These are phyloP conservation scores for Talaromyces sp. DNA, from an alignment of 2,329 filamentous ascomycete genomes.

Conservation along the genomic window DNA sequence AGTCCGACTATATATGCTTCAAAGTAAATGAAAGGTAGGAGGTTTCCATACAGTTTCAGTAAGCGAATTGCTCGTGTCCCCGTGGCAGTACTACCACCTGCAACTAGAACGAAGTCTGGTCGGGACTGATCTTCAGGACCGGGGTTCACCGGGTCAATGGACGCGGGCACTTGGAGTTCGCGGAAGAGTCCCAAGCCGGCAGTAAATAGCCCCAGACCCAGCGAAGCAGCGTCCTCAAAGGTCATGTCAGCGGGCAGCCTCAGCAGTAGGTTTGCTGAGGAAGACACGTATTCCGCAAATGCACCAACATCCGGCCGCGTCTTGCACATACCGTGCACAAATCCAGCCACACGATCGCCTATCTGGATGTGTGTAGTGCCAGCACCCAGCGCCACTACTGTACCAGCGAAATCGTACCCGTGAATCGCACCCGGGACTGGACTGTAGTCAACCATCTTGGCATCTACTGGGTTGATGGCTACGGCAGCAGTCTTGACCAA, in stretches of 20 bases:
- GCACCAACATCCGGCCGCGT: conserved; percentile 28
- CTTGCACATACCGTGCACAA: conserved; percentile 30
- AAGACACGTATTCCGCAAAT: conserved; percentile 36
- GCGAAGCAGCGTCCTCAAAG: conserved; percentile 31
- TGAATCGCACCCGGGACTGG: conserved; percentile 26
- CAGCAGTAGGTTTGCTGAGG: conserved; percentile 28
- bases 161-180: background rate
- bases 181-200: conserved; percentile 20
- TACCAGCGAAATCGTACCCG: conserved; percentile 33
- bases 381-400: conserved; percentile 30
- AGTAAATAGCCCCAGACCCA: conserved; percentile 29
- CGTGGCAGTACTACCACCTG: conserved; percentile 45
- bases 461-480: conserved; percentile 30
- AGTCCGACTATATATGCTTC: too few relatives aligned
- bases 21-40: too few relatives aligned
- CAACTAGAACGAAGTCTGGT: conserved; percentile 38
- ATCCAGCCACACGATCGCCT: conserved; percentile 33
- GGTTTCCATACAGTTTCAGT: conserved; percentile 27
- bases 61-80: conserved; percentile 48
- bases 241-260: conserved; percentile 30
- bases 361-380: conserved; percentile 25
- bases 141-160: background rate
- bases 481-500: conserved; percentile 30
- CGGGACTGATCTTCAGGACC: background rate
- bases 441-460: conserved; percentile 25